Conservation (phyloP, 257 asterid species). For the Paraleonurus japonicus region DNA sequence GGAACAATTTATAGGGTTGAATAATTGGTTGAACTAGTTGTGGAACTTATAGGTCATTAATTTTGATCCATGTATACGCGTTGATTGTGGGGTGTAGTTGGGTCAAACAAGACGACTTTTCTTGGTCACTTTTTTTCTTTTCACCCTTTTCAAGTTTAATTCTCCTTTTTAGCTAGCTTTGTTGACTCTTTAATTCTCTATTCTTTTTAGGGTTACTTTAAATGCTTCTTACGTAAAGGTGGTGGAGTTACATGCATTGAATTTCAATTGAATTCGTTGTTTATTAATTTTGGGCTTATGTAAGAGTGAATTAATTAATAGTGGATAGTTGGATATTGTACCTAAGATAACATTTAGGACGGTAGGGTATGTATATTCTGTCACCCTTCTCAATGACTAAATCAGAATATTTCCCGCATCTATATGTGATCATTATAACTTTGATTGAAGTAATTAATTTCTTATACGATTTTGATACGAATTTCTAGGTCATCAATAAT, state of each 20-base stretch:
- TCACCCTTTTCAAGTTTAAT: no score
- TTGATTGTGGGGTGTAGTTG: background rate
- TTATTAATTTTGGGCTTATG: background rate
- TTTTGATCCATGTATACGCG: background rate
- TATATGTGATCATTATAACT: no score
- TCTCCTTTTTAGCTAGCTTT: no score
- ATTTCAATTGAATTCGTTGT: background rate
- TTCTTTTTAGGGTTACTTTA: background rate
- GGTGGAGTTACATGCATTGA: background rate
- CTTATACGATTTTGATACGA: no score
- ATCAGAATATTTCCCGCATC: no score
- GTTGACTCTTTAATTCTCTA: background rate
- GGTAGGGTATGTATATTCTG: no score
- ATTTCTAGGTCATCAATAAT: no score
- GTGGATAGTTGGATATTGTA: no score
- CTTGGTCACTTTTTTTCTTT: background rate
- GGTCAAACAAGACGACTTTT: background rate
- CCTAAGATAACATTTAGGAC: no score
- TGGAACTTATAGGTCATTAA: background rate
- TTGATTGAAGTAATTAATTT: no score
- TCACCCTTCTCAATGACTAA: no score
- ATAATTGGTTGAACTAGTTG: constrained; percentile 2
- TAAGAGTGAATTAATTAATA: no score
- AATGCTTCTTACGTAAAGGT: background rate
- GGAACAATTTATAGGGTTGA: background rate